Percentiles rank a stretch among this genome's conserved stretches.
These are phyloP conservation scores for Sisymbrium altissimum DNA, from an alignment of 345 rosid genomes.

Conservation along the genomic window DNA sequence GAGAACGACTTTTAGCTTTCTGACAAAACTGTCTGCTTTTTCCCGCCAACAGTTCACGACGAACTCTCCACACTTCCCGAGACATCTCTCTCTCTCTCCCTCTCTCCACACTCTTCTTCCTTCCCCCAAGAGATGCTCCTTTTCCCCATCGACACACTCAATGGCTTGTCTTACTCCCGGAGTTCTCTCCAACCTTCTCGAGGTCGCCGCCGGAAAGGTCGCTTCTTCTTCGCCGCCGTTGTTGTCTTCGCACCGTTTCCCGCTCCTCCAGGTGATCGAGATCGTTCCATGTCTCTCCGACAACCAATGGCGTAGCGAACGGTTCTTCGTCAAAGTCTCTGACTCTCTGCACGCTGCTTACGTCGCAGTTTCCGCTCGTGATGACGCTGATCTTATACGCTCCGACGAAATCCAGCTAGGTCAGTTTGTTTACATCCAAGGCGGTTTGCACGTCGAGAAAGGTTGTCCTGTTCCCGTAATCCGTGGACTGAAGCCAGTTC, in stretches of 20 bases:
- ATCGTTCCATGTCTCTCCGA: conserved; percentile 47
- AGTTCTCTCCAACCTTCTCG: conserved; percentile 46
- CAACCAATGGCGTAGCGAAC: conserved; percentile 45
- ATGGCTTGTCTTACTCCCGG: conserved; percentile 56
- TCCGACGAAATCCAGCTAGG: conserved; percentile 49
- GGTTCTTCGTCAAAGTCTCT: conserved; percentile 54
- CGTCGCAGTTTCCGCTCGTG: conserved; percentile 40
- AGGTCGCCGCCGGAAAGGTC: conserved; percentile 32
- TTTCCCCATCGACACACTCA: neutral
- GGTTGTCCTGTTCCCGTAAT: conserved; percentile 48
- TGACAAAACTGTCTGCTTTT: conserved; percentile 27
- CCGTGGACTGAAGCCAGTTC: conserved; percentile 44
- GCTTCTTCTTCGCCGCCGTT: conserved; percentile 18
- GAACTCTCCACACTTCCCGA: conserved; percentile 32
- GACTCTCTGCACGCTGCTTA: conserved; percentile 54
- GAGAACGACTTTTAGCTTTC: neutral
- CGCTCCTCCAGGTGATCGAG: conserved; percentile 53
- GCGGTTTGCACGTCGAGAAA: conserved; percentile 36
- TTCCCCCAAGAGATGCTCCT: conserved; percentile 8
- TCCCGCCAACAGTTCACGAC: conserved; percentile 18
- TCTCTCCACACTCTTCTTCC: conserved; percentile 6
- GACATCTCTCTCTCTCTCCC: neutral
- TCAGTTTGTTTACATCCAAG: conserved; percentile 46
- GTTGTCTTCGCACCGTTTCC: conserved; percentile 34
- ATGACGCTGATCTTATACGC: conserved; percentile 42